Percentiles rank a stretch among this genome's conserved stretches.
These are phyloP conservation scores for Davidsoniella eucalypti DNA, from an alignment of 2,329 filamentous ascomycete species.

Conservation along the genomic window DNA sequence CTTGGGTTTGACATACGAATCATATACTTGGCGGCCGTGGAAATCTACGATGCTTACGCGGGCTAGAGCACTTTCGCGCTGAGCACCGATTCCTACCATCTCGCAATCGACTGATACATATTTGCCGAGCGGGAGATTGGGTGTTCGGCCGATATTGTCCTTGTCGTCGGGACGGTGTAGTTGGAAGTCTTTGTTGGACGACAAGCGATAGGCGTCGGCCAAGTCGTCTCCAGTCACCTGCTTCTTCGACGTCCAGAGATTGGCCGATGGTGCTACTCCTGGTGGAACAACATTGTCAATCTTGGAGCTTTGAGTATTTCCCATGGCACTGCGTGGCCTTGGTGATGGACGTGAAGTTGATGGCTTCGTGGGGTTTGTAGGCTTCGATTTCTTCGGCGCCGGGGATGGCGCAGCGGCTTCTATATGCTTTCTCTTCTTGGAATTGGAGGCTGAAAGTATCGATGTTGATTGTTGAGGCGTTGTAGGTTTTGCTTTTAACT, in stretches of 20 bases:
- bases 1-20: slow-evolving; percentile 71
- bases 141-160: slow-evolving; percentile 46
- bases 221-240: slow-evolving; percentile 43
- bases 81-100: slow-evolving; percentile 80
- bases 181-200: slow-evolving; percentile 28
- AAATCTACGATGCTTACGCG: slow-evolving; percentile 86
- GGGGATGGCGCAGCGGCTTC: slow-evolving; percentile 11
- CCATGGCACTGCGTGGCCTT: slow-evolving; percentile 28
- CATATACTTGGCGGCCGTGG: slow-evolving; percentile 82
- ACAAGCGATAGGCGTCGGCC: slow-evolving; percentile 44
- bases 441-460: slow-evolving; percentile 15
- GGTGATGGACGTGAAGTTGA: slow-evolving; percentile 7
- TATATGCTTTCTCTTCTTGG: slow-evolving; percentile 19
- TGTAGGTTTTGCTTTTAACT: slow-evolving; percentile 29
- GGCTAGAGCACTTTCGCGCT: slow-evolving; percentile 60
- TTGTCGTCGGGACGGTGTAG: slow-evolving; percentile 31
- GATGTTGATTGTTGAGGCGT: slow-evolving; percentile 16
- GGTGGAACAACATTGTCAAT: slow-evolving; percentile 21
- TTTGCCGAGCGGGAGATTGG: slow-evolving; percentile 58
- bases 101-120: slow-evolving; percentile 92
- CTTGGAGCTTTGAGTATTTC: slow-evolving; percentile 35
- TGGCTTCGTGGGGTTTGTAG: slow-evolving; percentile 3
- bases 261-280: slow-evolving; percentile 32
- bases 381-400: slow-evolving; percentile 10
- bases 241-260: slow-evolving; percentile 44